A percentile compares a stretch with the other conserved stretches of the same genome.
Evolutionary conservation across 1,139 yeast species (phyloP).

Genomic region (Pneumocystis sp.): DNA sequence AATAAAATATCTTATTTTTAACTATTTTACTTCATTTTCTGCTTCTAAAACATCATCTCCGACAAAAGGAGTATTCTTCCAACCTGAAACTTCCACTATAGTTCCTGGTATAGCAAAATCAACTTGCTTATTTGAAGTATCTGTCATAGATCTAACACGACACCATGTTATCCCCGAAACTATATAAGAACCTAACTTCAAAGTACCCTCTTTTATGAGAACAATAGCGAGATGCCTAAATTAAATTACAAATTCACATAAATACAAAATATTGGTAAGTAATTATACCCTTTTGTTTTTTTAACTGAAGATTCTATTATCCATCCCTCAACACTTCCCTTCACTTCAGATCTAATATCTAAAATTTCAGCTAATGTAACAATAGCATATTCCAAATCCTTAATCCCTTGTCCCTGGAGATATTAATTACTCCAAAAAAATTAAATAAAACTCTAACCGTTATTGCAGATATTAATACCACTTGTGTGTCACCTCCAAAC

Average conservation of each 20-base stretch:
- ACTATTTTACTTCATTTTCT: slow-evolving; percentile 51
- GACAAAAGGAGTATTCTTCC: slow-evolving; percentile 87
- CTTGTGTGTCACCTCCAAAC: slow-evolving; percentile 90
- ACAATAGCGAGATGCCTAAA: slow-evolving; percentile 58
- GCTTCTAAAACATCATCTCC: slow-evolving; percentile 80
- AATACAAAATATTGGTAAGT: background rate
- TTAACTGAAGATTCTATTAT: slow-evolving; percentile 71
- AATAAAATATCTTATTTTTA: slow-evolving; percentile 26
- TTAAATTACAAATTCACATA: background rate
- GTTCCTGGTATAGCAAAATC: slow-evolving; percentile 71
- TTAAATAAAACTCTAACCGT: slow-evolving; percentile 25
- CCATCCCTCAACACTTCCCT: slow-evolving; percentile 60
- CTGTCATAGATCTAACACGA: slow-evolving; percentile 67
- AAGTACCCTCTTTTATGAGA: slow-evolving; percentile 62
- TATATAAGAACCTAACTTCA: slow-evolving; percentile 52
- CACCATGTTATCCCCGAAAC: slow-evolving; percentile 82
- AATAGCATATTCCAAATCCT: slow-evolving; percentile 76
- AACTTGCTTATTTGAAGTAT: slow-evolving; percentile 53
- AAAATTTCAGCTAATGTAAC: slow-evolving; percentile 68
- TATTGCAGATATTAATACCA: slow-evolving; percentile 73
- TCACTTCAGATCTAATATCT: slow-evolving; percentile 54
- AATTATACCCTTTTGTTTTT: slow-evolving; percentile 51
- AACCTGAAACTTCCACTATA: slow-evolving; percentile 85
- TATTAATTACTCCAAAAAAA: slow-evolving; percentile 21
- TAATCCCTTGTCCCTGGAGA: slow-evolving; percentile 52